Percentiles rank a stretch among this genome's conserved stretches.
These are phyloP conservation scores for Gossypium stocksii DNA, from an alignment of 345 rosid species.

Conservation along the genomic window DNA sequence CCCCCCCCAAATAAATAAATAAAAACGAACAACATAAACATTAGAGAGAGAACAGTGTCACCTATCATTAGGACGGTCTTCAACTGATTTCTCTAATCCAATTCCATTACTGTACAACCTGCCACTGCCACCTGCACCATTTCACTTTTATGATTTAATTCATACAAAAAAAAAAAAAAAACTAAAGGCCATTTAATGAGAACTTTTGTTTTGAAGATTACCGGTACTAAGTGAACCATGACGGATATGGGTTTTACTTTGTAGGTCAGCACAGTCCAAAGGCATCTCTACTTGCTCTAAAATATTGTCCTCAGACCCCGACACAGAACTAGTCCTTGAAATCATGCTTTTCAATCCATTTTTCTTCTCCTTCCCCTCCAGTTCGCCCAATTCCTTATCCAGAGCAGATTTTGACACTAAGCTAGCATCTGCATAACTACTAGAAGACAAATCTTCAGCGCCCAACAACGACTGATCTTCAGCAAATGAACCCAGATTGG, in stretches of 20 bases:
- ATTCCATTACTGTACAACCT: constrained; percentile 31
- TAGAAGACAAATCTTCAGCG: constrained; percentile 19
- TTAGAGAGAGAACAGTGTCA: constrained; percentile 16
- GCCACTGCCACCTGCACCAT: constrained; percentile 39
- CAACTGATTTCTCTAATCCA: constrained; percentile 35
- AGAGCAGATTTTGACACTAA: constrained; percentile 25
- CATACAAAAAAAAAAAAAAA: background rate
- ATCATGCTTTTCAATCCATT: constrained; percentile 29
- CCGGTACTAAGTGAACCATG: constrained; percentile 38
- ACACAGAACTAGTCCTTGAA: constrained; percentile 22
- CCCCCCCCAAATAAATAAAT: too few relatives aligned
- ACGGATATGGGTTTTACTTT: constrained; percentile 26
- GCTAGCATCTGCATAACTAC: constrained; percentile 18
- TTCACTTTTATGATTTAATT: background rate
- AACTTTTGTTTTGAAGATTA: constrained; percentile 9
- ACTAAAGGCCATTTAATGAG: too few relatives aligned
- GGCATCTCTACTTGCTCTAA: constrained; percentile 34
- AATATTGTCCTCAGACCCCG: constrained; percentile 34
- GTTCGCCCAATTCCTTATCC: constrained; percentile 27
- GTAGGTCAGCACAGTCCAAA: constrained; percentile 26
- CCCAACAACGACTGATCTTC: constrained; percentile 31
- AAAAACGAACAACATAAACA: background rate
- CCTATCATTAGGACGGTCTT: constrained; percentile 41
- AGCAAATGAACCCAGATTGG: constrained; percentile 27
- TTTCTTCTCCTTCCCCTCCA: constrained; percentile 25